Evolutionary conservation across 2,329 filamentous ascomycete genomes (phyloP).

Genomic region (Calonectria honghensis): DNA sequence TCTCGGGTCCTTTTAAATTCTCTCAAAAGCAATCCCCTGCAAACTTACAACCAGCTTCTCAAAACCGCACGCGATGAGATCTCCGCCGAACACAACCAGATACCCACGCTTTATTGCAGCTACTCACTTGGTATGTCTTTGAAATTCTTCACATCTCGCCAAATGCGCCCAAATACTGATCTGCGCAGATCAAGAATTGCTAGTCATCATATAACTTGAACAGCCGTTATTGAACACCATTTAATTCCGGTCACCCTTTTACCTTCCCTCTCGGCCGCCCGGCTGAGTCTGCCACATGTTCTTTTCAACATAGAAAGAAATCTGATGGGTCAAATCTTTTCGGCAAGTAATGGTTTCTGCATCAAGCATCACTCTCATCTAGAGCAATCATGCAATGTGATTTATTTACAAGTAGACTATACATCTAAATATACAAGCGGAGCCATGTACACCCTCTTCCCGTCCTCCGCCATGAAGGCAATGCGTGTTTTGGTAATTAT

Average conservation of each 20-base stretch:
- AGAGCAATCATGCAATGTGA: too few species aligned
- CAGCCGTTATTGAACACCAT: too few species aligned
- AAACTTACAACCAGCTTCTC: constrained; percentile 97
- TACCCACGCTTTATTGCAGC: constrained; percentile 97
- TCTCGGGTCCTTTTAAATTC: constrained; percentile 96
- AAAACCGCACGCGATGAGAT: constrained; percentile 98
- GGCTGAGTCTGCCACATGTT: too few species aligned
- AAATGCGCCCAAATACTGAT: too few species aligned
- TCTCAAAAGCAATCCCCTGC: constrained; percentile 96
- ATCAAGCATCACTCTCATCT: not conserved
- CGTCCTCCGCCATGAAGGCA: not conserved
- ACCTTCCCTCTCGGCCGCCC: too few species aligned
- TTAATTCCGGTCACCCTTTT: too few species aligned
- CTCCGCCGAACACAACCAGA: constrained; percentile 90
- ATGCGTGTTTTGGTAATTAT: not conserved
- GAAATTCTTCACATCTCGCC: too few species aligned
- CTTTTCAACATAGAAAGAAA: too few species aligned
- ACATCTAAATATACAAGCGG: not conserved
- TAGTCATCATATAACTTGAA: too few species aligned
- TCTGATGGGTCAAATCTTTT: too few species aligned
- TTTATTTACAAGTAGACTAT: not conserved
- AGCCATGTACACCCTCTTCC: not conserved
- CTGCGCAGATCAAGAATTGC: too few species aligned
- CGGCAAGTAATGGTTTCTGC: too few species aligned
- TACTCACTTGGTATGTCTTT: constrained; percentile 88